A percentile compares a stretch with the other conserved stretches of the same genome.
Conservation (phyloP, 805 yeast genomes). For the Nakazawaea populi region DNA sequence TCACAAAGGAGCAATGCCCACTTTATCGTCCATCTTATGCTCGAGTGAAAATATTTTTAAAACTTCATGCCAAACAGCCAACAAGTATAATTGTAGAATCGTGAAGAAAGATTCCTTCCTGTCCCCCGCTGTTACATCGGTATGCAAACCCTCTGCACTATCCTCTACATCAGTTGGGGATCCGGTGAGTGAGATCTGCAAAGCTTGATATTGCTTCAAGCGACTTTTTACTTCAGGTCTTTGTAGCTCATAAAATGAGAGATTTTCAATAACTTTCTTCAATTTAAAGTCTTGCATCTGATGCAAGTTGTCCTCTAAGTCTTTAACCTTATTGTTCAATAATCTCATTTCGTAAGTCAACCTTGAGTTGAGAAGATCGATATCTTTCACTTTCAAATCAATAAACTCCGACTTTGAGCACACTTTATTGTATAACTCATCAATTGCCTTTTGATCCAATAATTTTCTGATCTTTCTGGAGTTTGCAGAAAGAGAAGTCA, state of each 20-base stretch:
- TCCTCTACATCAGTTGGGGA: neutral
- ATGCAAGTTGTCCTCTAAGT: conserved; percentile 51
- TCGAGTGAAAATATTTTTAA: neutral
- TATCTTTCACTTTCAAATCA: conserved; percentile 37
- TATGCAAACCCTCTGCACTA: neutral
- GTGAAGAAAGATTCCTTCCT: neutral
- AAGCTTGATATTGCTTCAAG: neutral
- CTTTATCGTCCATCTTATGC: neutral
- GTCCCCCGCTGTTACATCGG: neutral
- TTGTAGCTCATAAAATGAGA: conserved; percentile 22
- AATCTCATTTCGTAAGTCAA: conserved; percentile 61
- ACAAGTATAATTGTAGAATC: neutral
- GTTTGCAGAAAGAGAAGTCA: conserved; percentile 19
- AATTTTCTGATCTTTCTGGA: conserved; percentile 13
- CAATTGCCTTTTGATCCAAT: conserved; percentile 15
- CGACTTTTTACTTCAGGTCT: conserved; percentile 1
- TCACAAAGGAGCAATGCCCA: too few species aligned
- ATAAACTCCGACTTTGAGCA: conserved; percentile 21
- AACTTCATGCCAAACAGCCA: conserved; percentile 4
- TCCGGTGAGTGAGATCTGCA: neutral
- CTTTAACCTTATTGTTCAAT: conserved; percentile 54
- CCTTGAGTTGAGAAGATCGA: conserved; percentile 51
- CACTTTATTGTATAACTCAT: conserved; percentile 17
- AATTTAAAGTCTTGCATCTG: conserved; percentile 32
- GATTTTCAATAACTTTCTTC: conserved; percentile 35